These are phyloP conservation scores for Clitopilus passeckerianus DNA, from an alignment of 768 basidiomycete species.

Conservation along the genomic window DNA sequence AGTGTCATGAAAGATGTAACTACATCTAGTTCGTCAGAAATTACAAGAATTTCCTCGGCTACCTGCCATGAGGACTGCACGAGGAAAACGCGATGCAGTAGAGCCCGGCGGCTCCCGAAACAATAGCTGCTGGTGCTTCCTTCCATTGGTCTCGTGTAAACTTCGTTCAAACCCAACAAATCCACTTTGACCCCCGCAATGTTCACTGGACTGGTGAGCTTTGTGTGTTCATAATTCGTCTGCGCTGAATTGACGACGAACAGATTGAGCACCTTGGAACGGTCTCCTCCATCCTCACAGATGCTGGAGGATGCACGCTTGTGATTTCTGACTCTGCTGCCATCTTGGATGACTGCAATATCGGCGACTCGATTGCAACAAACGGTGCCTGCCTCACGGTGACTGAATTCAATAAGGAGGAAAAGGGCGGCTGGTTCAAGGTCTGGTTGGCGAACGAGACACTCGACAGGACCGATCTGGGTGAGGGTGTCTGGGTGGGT, in stretches of 20 bases:
- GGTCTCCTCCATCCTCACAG: conserved; percentile 57
- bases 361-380: conserved; percentile 93
- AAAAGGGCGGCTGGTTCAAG: conserved; percentile 77
- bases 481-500: conserved; percentile 32
- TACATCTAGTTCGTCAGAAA: too few relatives aligned
- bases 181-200: conserved; percentile 26
- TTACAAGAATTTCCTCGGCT: too few relatives aligned
- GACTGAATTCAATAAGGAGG: conserved; percentile 65
- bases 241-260: conserved; percentile 1
- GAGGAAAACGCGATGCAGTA: too few relatives aligned
- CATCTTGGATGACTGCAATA: conserved; percentile 83
- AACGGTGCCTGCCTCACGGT: conserved; percentile 90
- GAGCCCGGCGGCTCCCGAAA: too few relatives aligned
- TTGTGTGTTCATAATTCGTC: not conserved
- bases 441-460: conserved; percentile 98
- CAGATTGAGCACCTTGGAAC: conserved; percentile 90
- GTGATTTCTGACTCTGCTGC: conserved; percentile 65
- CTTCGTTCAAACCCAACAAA: too few relatives aligned
- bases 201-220: conserved; percentile 77
- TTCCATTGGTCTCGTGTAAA: too few relatives aligned
- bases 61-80: too few relatives aligned
- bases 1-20: too few relatives aligned
- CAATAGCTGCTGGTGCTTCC: too few relatives aligned
- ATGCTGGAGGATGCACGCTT: conserved; percentile 77
- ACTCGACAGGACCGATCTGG: conserved; percentile 83